Conservation (phyloP, 2,329 filamentous ascomycete genomes). For the Claviceps africana region DNA sequence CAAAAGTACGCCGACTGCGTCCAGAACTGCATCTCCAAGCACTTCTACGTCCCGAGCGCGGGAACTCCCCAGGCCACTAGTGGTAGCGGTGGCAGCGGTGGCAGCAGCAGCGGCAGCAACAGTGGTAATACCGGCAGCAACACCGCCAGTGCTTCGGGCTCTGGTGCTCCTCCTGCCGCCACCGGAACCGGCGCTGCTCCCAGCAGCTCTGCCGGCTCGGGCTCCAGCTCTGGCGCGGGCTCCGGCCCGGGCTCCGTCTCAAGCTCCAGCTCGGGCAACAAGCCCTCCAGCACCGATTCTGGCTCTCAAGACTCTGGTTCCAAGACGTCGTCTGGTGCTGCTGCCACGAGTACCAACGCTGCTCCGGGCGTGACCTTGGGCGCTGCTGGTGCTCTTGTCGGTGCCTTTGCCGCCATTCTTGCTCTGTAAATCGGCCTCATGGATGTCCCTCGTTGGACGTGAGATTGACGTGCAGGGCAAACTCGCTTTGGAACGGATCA, state of each 20-base stretch:
- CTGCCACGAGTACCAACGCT: background rate
- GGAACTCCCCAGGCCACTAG: conserved; percentile 26
- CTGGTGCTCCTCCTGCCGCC: conserved; percentile 8
- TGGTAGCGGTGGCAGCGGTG: conserved; percentile 6
- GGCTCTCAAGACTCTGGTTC: conserved; percentile 13
- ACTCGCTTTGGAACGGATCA: background rate
- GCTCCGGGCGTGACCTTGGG: conserved; percentile 5
- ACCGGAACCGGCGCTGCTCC: conserved; percentile 10
- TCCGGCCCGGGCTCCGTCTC: conserved; percentile 8
- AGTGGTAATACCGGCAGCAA: conserved; percentile 3
- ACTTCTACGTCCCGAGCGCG: conserved; percentile 31
- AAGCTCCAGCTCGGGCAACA: background rate
- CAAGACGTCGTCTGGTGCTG: background rate
- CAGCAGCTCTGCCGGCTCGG: conserved; percentile 12
- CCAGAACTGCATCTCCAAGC: conserved; percentile 29
- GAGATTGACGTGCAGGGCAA: background rate
- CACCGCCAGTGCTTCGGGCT: conserved; percentile 9
- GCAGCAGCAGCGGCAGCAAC: conserved; percentile 6
- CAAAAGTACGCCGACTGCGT: conserved; percentile 34
- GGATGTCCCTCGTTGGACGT: background rate
- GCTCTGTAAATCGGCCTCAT: conserved; percentile 28
- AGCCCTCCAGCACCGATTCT: conserved; percentile 8
- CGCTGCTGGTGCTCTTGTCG: conserved; percentile 31
- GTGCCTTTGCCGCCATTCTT: conserved; percentile 34
- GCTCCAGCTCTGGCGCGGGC: conserved; percentile 10